phyloP scores from a whole-genome alignment of 345 rosid species.

The Acer negundo region DNA sequence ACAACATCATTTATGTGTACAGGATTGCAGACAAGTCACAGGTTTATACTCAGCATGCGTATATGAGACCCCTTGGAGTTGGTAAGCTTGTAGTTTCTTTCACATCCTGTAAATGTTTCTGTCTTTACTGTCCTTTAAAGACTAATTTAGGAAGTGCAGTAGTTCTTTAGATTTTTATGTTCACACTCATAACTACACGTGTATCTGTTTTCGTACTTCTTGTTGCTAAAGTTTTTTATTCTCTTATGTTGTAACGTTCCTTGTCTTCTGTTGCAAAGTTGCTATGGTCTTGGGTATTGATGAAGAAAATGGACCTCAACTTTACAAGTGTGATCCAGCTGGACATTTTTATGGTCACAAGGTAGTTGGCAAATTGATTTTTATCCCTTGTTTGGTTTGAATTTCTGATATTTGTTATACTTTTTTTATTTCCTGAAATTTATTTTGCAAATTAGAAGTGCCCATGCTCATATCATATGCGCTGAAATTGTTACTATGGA shows the following conservation, averaged over 20 bases:
- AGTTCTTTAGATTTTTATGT: neutral
- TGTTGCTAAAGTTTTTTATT: neutral
- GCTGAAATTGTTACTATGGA: neutral
- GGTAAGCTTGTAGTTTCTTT: conserved; percentile 48
- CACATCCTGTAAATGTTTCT: neutral
- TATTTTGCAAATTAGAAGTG: neutral
- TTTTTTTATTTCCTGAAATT: conserved; percentile 6
- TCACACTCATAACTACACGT: neutral
- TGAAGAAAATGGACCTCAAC: conserved; percentile 90
- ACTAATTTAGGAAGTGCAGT: neutral
- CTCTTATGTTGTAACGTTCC: neutral
- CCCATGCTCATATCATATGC: neutral
- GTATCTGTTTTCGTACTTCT: neutral
- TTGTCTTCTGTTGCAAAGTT: conserved; percentile 46
- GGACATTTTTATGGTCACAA: conserved; percentile 97
- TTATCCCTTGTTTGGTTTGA: neutral
- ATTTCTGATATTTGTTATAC: neutral
- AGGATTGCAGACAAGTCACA: conserved; percentile 99
- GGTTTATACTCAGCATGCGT: conserved; percentile 97
- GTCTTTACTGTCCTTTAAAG: neutral
- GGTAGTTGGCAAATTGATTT: conserved; percentile 42
- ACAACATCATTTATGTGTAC: neutral
- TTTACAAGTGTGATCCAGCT: conserved; percentile 98
- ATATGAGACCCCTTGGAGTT: conserved; percentile 99
- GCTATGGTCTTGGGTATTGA: conserved; percentile 97